Evolutionary conservation across 441 rosid species (phyloP).

Genomic region (Breynia disticha): DNA sequence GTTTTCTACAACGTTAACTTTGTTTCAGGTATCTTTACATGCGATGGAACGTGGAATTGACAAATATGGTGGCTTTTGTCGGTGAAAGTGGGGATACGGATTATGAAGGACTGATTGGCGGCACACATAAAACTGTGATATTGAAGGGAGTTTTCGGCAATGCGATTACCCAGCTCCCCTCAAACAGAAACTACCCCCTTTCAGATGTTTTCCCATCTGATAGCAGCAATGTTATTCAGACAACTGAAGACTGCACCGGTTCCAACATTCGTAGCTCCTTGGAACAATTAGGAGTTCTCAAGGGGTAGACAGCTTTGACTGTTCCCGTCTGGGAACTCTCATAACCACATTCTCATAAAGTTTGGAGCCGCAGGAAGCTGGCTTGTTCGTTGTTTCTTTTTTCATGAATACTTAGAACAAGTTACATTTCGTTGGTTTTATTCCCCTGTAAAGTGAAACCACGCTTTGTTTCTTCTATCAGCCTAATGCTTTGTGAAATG

Average conservation of each 20-base stretch:
- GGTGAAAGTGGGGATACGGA: constrained; percentile 92
- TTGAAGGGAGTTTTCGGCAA: constrained; percentile 55
- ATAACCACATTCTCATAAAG: background rate
- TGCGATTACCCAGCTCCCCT: constrained; percentile 42
- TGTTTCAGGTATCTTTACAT: constrained; percentile 68
- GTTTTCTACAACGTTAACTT: too few species aligned
- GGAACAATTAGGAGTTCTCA: constrained; percentile 47
- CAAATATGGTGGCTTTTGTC: constrained; percentile 68
- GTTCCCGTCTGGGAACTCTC: background rate
- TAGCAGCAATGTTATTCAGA: constrained; percentile 52
- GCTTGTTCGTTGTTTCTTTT: background rate
- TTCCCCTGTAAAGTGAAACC: background rate
- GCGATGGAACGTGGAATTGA: constrained; percentile 79
- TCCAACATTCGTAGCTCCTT: constrained; percentile 42
- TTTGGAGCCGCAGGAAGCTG: background rate
- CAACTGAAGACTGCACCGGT: constrained; percentile 28
- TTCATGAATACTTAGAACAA: background rate
- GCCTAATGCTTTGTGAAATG: background rate
- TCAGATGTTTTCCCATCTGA: constrained; percentile 69
- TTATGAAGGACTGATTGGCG: constrained; percentile 83
- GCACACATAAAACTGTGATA: constrained; percentile 65
- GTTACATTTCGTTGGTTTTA: constrained; percentile 6
- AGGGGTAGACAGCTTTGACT: constrained; percentile 23
- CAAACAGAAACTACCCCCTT: constrained; percentile 72
- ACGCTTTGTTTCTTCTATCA: constrained; percentile 1